Conservation (phyloP, 495 filamentous ascomycete genomes). For the Aspergillus sclerotiicarbonarius region DNA sequence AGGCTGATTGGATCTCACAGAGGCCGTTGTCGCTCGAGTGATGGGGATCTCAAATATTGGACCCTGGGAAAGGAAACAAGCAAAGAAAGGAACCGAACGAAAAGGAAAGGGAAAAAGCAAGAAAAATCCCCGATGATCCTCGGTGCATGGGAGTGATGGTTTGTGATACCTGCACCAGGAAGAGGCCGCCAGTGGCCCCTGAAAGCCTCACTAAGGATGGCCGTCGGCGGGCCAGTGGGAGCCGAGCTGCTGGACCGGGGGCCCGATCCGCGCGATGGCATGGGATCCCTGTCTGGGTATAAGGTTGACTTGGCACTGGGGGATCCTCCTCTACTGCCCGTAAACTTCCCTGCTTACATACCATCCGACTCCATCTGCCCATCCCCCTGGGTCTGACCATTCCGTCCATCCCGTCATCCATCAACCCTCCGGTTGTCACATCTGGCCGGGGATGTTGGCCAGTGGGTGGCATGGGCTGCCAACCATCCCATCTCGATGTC, state of each 20-base stretch:
- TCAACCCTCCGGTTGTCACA: neutral
- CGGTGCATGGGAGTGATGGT: slow-evolving; percentile 13
- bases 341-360: slow-evolving; percentile 9
- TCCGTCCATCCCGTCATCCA: slow-evolving; percentile 5
- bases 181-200: neutral
- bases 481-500: neutral
- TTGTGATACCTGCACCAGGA: slow-evolving; percentile 4
- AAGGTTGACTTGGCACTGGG: slow-evolving; percentile 20
- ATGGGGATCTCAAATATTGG: slow-evolving; percentile 35
- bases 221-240: neutral
- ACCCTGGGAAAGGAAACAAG: slow-evolving; percentile 9
- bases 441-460: neutral
- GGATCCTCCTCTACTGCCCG: slow-evolving; percentile 8
- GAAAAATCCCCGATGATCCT: slow-evolving; percentile 14
- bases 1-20: slow-evolving; percentile 26
- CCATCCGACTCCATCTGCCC: slow-evolving; percentile 13
- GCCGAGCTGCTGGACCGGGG: neutral
- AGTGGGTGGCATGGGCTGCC: neutral
- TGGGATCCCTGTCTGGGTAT: slow-evolving; percentile 13
- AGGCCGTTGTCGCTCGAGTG: slow-evolving; percentile 24
- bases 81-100: neutral
- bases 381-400: slow-evolving; percentile 20
- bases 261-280: neutral
- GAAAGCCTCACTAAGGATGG: slow-evolving; percentile 4
- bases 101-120: neutral